phyloP scores from a whole-genome alignment of 352 stramenopile species.

The Pythium myriotylum region DNA sequence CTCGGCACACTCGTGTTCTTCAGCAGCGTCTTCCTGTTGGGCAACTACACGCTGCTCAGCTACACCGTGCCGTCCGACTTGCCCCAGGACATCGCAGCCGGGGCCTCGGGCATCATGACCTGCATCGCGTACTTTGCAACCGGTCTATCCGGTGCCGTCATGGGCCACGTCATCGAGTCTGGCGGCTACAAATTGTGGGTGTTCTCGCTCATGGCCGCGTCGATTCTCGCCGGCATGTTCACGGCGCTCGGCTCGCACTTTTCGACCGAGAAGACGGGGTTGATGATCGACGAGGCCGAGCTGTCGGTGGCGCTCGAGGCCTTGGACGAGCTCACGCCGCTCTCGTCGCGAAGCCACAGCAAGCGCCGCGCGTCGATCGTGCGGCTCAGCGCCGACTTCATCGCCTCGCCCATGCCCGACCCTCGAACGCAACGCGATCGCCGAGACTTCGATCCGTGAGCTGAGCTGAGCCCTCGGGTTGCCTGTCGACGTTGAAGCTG shows the following conservation, averaged over 20 bases:
- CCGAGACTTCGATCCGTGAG: slow-evolving; percentile 24
- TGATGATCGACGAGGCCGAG: slow-evolving; percentile 31
- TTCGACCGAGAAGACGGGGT: slow-evolving; percentile 29
- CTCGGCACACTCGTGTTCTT: slow-evolving; percentile 64
- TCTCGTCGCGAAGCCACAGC: slow-evolving; percentile 36
- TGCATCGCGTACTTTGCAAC: slow-evolving; percentile 71
- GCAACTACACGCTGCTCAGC: slow-evolving; percentile 75
- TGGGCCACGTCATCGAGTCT: slow-evolving; percentile 59
- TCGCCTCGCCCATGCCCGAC: slow-evolving; percentile 38
- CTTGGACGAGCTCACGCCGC: slow-evolving; percentile 41
- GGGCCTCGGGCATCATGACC: slow-evolving; percentile 66
- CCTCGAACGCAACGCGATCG: background rate
- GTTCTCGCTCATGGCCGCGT: slow-evolving; percentile 59
- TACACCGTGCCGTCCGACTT: slow-evolving; percentile 79
- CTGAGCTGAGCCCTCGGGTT: too few relatives aligned
- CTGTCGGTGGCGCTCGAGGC: slow-evolving; percentile 31
- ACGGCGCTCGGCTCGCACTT: slow-evolving; percentile 65
- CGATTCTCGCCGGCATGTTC: slow-evolving; percentile 59
- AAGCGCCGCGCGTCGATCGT: slow-evolving; percentile 41
- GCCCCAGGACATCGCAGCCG: slow-evolving; percentile 67
- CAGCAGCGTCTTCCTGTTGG: slow-evolving; percentile 69
- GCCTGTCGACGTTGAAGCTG: slow-evolving; percentile 5
- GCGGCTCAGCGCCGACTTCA: slow-evolving; percentile 39
- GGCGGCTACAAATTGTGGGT: slow-evolving; percentile 64
- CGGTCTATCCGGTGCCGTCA: slow-evolving; percentile 60